Evolutionary conservation across 2,329 filamentous ascomycete species (phyloP), one percentile per base, ranked within the genome.

Genomic region (Nothophoma quercina): DNA sequence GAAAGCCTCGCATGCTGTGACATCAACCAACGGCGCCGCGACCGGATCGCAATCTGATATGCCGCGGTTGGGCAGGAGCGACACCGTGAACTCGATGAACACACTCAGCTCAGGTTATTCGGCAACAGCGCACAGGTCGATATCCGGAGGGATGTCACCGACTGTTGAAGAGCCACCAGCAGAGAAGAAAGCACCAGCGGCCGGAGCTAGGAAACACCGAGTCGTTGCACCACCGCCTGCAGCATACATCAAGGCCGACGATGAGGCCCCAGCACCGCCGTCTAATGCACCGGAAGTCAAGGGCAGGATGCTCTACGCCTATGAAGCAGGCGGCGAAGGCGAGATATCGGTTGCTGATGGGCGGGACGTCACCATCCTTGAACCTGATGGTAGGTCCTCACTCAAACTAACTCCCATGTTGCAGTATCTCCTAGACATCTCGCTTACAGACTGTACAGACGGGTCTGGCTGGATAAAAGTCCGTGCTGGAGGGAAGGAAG

Each of bases 381-480:
- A 97, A 70, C 85, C 90, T 15, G 96, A 99, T 77, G 91, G 92
- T 96, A 84, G 79, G 86, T 79, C 39, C 43, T 49, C 45, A 40
- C 39, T 47, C 21, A 59, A 55, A 25, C 35, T 55, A 25, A 59
- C 57, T 30, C 55, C 55, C 30, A 59, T 56, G 51, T 60, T 55
- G 41, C 51, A 46, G 52, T 55, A 49, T 26, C 46, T 57, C 13
- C 49, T 62, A 49, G 51, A 57, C 49, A 46, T 50, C 9, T 53
- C 44, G 55, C 63, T 68, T 55, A 65, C 56, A 56, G 42, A 47
- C 50, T 56, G 51, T 50, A 53, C 57, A 96, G 93, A 96, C 75
- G 93, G 93, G 53, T 87, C 88, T 32, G 95, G 95, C 33, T 99
- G 95, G 95, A 84, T 91, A 64, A 93, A 89, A 73, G 86, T 99